phyloP scores from a whole-genome alignment of 768 basidiomycete genomes.

The Crassisporium funariophilum region DNA sequence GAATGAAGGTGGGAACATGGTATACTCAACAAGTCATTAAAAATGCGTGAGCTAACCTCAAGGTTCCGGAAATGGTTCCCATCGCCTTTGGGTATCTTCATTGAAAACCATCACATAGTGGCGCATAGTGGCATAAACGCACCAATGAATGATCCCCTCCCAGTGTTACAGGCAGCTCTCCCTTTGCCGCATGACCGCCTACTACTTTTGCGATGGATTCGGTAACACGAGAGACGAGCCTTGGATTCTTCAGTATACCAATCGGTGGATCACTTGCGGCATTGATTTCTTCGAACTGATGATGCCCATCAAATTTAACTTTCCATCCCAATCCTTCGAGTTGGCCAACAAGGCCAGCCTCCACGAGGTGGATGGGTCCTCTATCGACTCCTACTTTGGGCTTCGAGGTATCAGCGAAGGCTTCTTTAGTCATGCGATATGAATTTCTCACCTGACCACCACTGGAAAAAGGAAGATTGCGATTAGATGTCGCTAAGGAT shows the following conservation, averaged over 20 bases:
- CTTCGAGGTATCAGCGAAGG: constrained; percentile 37
- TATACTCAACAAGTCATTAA: not conserved
- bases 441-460: constrained; percentile 63
- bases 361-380: constrained; percentile 86
- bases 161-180: constrained; percentile 84
- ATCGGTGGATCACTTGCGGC: constrained; percentile 73
- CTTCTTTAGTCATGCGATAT: not conserved
- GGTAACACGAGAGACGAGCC: constrained; percentile 82
- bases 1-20: not conserved
- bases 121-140: too few relatives aligned
- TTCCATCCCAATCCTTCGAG: constrained; percentile 82
- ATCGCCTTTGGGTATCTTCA: too few relatives aligned
- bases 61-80: constrained; percentile 92
- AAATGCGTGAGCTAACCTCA: constrained; percentile 52
- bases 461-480: constrained; percentile 33
- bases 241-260: constrained; percentile 88
- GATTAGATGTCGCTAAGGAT: constrained; percentile 9
- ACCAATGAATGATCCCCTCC: constrained; percentile 97
- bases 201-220: constrained; percentile 78
- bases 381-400: constrained; percentile 80
- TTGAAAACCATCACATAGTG: too few relatives aligned
- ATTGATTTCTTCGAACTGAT: constrained; percentile 80
- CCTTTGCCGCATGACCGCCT: constrained; percentile 72
- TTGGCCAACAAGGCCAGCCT: constrained; percentile 82
- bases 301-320: constrained; percentile 88